phyloP scores from a whole-genome alignment of 441 rosid species.

The Biscutella auriculata region DNA sequence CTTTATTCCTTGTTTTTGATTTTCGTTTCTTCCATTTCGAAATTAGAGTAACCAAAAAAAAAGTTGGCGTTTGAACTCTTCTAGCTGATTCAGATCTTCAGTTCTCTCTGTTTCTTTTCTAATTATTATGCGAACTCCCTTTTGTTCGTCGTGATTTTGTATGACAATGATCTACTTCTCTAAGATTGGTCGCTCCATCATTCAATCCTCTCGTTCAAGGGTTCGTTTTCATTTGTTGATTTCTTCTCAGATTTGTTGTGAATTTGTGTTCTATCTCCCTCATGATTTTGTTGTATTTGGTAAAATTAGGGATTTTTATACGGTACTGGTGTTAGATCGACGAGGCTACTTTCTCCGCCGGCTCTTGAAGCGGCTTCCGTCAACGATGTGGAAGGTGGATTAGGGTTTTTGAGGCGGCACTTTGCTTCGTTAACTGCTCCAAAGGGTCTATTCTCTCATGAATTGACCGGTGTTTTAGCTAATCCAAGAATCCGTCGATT shows the following conservation, averaged over 20 bases:
- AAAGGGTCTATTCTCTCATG: constrained; percentile 22
- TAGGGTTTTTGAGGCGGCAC: constrained; percentile 51
- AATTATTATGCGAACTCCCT: constrained; percentile 12
- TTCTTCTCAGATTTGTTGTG: background rate
- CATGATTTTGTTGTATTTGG: background rate
- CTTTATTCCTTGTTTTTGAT: background rate
- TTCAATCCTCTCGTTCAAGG: constrained; percentile 43
- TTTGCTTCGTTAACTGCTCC: constrained; percentile 37
- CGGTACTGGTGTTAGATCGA: constrained; percentile 31
- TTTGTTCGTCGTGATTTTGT: background rate
- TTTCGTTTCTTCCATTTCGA: background rate
- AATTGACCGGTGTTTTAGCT: constrained; percentile 32
- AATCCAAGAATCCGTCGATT: constrained; percentile 31
- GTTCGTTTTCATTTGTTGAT: constrained; percentile 20
- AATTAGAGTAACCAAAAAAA: background rate
- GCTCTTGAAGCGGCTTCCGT: constrained; percentile 9
- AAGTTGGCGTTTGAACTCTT: background rate
- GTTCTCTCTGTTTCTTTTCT: background rate
- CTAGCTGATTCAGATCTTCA: constrained; percentile 3
- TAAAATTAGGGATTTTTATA: constrained; percentile 26
- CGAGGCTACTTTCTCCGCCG: constrained; percentile 9
- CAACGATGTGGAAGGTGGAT: constrained; percentile 29
- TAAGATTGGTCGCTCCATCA: constrained; percentile 39
- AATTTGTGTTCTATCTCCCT: background rate
- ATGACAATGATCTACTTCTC: constrained; percentile 49